Percentiles rank a stretch among this genome's conserved stretches.
Evolutionary conservation across 2,329 filamentous ascomycete genomes (phyloP).

Genomic region (Trichoderma pleuroti): DNA sequence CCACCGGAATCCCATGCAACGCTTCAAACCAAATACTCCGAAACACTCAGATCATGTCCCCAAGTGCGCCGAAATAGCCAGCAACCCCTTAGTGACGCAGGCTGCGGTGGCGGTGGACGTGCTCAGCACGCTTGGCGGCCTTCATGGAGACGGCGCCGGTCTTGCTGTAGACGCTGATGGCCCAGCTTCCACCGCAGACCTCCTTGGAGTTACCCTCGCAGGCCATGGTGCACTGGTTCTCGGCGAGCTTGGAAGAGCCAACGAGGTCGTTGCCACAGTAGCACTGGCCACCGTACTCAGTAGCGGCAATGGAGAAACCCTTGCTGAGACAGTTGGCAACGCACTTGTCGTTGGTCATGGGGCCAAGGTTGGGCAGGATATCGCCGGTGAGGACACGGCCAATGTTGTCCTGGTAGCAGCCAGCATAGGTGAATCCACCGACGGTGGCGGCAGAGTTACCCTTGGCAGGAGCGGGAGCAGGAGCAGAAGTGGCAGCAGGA

Average conservation of each 20-base stretch:
- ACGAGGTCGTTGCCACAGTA: constrained; percentile 44
- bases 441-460: constrained; percentile 21
- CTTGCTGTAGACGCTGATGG: constrained; percentile 44
- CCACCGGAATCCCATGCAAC: constrained; percentile 1
- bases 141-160: constrained; percentile 32
- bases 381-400: constrained; percentile 40
- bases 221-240: constrained; percentile 39
- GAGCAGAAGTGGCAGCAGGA: constrained; percentile 19
- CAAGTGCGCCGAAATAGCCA: background rate
- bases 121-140: constrained; percentile 34
- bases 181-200: constrained; percentile 49
- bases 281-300: constrained; percentile 52
- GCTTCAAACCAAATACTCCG: constrained; percentile 8
- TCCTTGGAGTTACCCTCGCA: constrained; percentile 48
- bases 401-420: constrained; percentile 42
- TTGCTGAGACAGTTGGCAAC: constrained; percentile 44
- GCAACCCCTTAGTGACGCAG: constrained; percentile 27
- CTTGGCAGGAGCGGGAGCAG: constrained; percentile 17
- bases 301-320: constrained; percentile 45
- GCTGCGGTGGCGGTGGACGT: constrained; percentile 34
- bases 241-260: constrained; percentile 41
- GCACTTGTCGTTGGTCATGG: constrained; percentile 45
- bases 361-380: constrained; percentile 40
- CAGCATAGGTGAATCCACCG: constrained; percentile 38
- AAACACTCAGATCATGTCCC: background rate